Evolutionary conservation across 768 basidiomycete species (phyloP).

Genomic region (Pleurotus ostreatus): DNA sequence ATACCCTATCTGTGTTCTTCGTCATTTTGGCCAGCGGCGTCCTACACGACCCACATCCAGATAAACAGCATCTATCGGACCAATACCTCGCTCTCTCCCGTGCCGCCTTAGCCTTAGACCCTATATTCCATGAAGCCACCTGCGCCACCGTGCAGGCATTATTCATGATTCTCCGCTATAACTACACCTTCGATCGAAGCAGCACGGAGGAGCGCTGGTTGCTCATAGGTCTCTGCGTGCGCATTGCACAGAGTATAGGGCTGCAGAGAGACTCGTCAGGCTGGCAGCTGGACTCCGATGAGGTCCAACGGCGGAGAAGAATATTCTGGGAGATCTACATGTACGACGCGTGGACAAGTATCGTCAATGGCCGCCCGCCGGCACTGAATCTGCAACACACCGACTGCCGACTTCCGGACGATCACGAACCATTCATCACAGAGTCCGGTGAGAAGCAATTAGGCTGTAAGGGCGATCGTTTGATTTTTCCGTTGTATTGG

Average conservation of each 20-base stretch:
- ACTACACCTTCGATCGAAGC: constrained; percentile 37
- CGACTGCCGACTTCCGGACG: constrained; percentile 50
- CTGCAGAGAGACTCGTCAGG: constrained; percentile 48
- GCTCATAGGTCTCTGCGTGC: constrained; percentile 37
- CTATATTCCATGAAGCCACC: constrained; percentile 40
- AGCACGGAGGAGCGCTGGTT: constrained; percentile 47
- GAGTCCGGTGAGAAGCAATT: constrained; percentile 31
- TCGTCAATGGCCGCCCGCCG: constrained; percentile 49
- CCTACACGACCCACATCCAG: constrained; percentile 36
- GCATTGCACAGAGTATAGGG: constrained; percentile 41
- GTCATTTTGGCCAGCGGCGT: constrained; percentile 44
- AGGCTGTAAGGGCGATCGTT: constrained; percentile 33
- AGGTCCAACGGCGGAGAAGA: constrained; percentile 41
- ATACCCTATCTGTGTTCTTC: constrained; percentile 50
- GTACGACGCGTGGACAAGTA: constrained; percentile 48
- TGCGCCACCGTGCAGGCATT: constrained; percentile 44
- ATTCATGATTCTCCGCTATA: constrained; percentile 38
- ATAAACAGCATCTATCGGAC: constrained; percentile 27
- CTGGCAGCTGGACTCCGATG: constrained; percentile 41
- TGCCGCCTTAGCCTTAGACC: constrained; percentile 43
- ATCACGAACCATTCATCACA: constrained; percentile 28
- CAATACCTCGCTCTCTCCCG: constrained; percentile 44
- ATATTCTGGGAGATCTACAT: constrained; percentile 53
- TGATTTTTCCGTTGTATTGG: not conserved
- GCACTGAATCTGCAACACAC: constrained; percentile 41